phyloP scores from a whole-genome alignment of 1,284 basidiomycete species.

The Ganoderma multipileum region DNA sequence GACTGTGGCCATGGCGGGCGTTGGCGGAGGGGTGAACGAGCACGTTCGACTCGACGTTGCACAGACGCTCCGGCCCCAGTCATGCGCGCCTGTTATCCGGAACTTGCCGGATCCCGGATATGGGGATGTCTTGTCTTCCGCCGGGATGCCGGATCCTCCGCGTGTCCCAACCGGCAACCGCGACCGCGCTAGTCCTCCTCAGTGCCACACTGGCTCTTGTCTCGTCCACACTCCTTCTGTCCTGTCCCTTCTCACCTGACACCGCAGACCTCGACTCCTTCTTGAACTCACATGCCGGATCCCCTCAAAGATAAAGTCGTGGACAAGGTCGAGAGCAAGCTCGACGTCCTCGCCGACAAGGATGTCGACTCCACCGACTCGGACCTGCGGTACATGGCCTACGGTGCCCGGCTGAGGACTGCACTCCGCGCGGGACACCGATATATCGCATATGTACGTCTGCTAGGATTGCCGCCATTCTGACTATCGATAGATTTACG shows the following conservation, averaged over 20 bases:
- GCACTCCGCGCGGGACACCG: constrained; percentile 77
- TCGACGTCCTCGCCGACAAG: constrained; percentile 65
- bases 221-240: constrained; percentile 2
- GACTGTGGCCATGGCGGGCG: constrained; percentile 42
- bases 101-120: constrained; percentile 22
- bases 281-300: constrained; percentile 25
- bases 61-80: constrained; percentile 13
- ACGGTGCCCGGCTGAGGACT: constrained; percentile 81
- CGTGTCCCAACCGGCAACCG: neutral
- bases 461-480: constrained; percentile 18
- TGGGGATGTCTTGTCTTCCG: constrained; percentile 24
- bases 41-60: constrained; percentile 30
- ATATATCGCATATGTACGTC: constrained; percentile 82
- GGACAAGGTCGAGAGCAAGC: constrained; percentile 52
- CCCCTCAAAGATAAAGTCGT: constrained; percentile 30
- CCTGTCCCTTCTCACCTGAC: constrained; percentile 3
- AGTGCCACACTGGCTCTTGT: constrained; percentile 14
- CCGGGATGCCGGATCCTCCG: constrained; percentile 8
- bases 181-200: constrained; percentile 4
- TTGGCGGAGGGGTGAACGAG: constrained; percentile 31
- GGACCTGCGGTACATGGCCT: constrained; percentile 74
- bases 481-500: constrained; percentile 37
- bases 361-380: constrained; percentile 70
- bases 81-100: constrained; percentile 14
- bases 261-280: neutral